These are phyloP conservation scores for Leccinum disarticulatum DNA, from an alignment of 768 basidiomycete genomes.

Conservation along the genomic window DNA sequence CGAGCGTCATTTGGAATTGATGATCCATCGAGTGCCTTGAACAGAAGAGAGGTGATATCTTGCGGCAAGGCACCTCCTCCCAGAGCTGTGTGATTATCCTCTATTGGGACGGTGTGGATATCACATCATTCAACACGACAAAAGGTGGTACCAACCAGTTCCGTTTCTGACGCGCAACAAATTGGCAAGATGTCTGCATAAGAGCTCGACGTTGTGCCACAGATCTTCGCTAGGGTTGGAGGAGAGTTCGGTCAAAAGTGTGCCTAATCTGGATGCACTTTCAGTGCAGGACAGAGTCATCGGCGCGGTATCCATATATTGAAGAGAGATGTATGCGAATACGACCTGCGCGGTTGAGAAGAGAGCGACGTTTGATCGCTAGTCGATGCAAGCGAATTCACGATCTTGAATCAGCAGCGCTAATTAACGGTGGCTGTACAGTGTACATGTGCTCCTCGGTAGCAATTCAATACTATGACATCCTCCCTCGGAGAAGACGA, in stretches of 20 bases:
- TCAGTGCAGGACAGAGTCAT: conserved; percentile 24
- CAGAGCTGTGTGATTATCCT: conserved; percentile 68
- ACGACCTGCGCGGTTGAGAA: neutral
- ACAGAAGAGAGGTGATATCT: conserved; percentile 60
- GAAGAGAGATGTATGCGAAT: neutral
- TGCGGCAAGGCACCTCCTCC: conserved; percentile 66
- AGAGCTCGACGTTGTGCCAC: conserved; percentile 54
- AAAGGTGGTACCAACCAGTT: conserved; percentile 39
- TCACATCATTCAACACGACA: neutral
- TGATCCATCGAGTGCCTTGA: conserved; percentile 50
- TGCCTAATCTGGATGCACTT: conserved; percentile 33
- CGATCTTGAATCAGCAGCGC: neutral
- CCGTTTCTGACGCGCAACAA: conserved; percentile 56
- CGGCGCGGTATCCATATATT: conserved; percentile 20
- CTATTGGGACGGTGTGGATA: conserved; percentile 38
- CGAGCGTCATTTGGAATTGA: conserved; percentile 45
- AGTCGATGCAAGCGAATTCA: neutral
- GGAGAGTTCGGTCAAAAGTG: conserved; percentile 34
- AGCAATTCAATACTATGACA: neutral
- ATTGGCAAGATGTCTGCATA: conserved; percentile 61
- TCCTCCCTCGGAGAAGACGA: neutral
- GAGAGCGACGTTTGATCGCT: neutral
- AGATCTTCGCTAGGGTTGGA: conserved; percentile 30
- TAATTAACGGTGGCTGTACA: neutral
- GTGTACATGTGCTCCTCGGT: neutral